phyloP scores from a whole-genome alignment of 2,329 filamentous ascomycete genomes.

The Grosmannia penicillata region DNA sequence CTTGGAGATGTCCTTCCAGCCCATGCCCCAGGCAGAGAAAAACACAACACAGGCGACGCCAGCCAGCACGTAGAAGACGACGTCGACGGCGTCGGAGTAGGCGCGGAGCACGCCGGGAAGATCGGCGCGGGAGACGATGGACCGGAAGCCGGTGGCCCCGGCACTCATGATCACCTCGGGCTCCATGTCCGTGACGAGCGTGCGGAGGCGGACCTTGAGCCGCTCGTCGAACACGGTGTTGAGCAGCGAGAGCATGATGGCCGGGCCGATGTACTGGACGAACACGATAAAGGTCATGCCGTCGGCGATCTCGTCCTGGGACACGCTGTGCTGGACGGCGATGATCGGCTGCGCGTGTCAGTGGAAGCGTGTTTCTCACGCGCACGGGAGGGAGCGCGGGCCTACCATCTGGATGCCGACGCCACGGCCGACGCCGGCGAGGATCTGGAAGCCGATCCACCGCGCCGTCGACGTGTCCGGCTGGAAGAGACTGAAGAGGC shows the following conservation, averaged over 20 bases:
- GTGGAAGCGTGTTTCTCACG: too few species aligned
- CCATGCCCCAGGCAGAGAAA: slow-evolving; percentile 25
- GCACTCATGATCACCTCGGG: slow-evolving; percentile 5
- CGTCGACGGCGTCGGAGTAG: slow-evolving; percentile 21
- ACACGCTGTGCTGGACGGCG: slow-evolving; percentile 15
- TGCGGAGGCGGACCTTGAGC: slow-evolving; percentile 2
- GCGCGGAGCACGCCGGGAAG: slow-evolving; percentile 20
- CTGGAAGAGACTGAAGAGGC: slow-evolving; percentile 19
- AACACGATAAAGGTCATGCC: slow-evolving; percentile 26
- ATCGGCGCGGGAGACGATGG: slow-evolving; percentile 14
- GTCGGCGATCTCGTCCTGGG: slow-evolving; percentile 12
- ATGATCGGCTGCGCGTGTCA: slow-evolving; percentile 12
- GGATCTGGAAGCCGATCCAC: slow-evolving; percentile 20
- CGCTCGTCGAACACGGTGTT: slow-evolving; percentile 37
- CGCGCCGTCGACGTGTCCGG: slow-evolving; percentile 13
- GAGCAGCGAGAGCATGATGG: slow-evolving; percentile 32
- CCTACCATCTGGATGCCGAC: slow-evolving; percentile 15
- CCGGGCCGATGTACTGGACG: slow-evolving; percentile 34
- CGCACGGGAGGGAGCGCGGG: not conserved
- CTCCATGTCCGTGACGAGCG: slow-evolving; percentile 3
- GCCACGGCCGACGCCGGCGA: slow-evolving; percentile 15
- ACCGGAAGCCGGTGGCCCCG: slow-evolving; percentile 17
- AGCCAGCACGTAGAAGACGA: slow-evolving; percentile 24
- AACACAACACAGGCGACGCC: slow-evolving; percentile 21
- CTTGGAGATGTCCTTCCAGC: slow-evolving; percentile 29